Evolutionary conservation across 176 grass and related monocot genomes (phyloP).

Genomic region (Poa annua): DNA sequence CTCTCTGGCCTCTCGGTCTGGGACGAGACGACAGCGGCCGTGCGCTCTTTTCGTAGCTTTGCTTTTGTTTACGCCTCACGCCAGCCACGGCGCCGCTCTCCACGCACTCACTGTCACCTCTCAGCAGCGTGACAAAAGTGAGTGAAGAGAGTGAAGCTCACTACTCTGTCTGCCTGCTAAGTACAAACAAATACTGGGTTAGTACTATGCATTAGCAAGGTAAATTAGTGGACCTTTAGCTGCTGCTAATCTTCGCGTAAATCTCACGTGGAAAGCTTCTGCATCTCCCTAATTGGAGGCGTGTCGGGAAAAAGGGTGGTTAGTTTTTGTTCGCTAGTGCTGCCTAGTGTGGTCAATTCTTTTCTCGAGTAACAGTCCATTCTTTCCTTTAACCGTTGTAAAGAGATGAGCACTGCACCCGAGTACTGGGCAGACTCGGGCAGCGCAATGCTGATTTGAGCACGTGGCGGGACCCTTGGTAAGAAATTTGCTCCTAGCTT

Average conservation of each 20-base stretch:
- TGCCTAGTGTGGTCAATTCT: slow-evolving; percentile 10
- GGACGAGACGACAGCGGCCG: slow-evolving; percentile 1
- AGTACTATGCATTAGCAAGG: neutral
- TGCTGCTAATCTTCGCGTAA: neutral
- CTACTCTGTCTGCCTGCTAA: neutral
- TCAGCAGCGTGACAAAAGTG: slow-evolving; percentile 17
- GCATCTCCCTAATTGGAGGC: neutral
- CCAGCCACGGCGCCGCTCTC: slow-evolving; percentile 35
- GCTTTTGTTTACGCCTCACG: slow-evolving; percentile 49
- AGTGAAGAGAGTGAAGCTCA: neutral
- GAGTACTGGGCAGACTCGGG: neutral
- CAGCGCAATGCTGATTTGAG: slow-evolving; percentile 30
- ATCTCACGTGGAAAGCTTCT: neutral
- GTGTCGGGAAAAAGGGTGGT: neutral
- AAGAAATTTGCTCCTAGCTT: neutral
- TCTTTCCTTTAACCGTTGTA: slow-evolving; percentile 29
- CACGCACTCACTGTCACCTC: slow-evolving; percentile 54
- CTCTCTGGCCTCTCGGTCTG: neutral
- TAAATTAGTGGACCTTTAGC: neutral
- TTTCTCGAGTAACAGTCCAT: neutral
- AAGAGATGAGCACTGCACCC: slow-evolving; percentile 6
- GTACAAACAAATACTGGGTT: too few species aligned
- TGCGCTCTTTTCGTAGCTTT: slow-evolving; percentile 52
- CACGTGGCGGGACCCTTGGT: slow-evolving; percentile 31
- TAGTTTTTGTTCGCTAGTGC: slow-evolving; percentile 34